These are phyloP conservation scores for Gracilariopsis chorda DNA, from an alignment of 23 red algal genomes.

Conservation along the genomic window DNA sequence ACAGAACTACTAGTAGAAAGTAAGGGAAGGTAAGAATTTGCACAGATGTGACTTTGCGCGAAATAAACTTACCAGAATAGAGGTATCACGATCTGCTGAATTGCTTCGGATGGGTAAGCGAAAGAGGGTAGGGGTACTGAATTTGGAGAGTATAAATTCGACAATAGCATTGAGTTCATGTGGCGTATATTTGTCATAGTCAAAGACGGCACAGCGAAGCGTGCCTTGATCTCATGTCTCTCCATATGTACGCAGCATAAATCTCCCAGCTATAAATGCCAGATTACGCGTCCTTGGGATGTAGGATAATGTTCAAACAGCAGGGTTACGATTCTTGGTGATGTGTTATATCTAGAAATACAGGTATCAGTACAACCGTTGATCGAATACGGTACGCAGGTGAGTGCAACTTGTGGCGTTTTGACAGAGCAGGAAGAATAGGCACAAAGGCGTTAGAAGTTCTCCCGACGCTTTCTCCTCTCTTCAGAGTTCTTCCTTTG, in stretches of 20 bases:
- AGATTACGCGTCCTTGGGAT: conserved; percentile 41
- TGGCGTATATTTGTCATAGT: conserved; percentile 26
- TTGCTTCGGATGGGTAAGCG: conserved; percentile 50
- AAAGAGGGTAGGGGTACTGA: conserved; percentile 3
- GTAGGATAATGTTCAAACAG: background rate
- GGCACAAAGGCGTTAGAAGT: too few relatives aligned
- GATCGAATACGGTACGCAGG: too few relatives aligned
- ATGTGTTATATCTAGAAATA: conserved; percentile 28
- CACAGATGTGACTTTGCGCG: background rate
- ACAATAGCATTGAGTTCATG: conserved; percentile 40
- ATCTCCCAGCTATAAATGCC: background rate
- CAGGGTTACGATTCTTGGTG: background rate
- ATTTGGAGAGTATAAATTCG: background rate
- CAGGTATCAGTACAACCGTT: too few relatives aligned
- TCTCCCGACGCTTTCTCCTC: too few relatives aligned
- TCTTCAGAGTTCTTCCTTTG: too few relatives aligned
- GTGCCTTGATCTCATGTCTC: background rate
- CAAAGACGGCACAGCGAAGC: background rate
- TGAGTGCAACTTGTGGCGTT: too few relatives aligned
- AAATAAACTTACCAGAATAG: conserved; percentile 32
- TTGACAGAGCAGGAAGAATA: too few relatives aligned
- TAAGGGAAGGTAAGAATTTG: conserved; percentile 44
- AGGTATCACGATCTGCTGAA: conserved; percentile 10
- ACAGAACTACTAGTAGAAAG: conserved; percentile 58
- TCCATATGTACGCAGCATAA: conserved; percentile 8